phyloP scores from a whole-genome alignment of 2,329 filamentous ascomycete genomes.

The Dothideomycetes sp. region DNA sequence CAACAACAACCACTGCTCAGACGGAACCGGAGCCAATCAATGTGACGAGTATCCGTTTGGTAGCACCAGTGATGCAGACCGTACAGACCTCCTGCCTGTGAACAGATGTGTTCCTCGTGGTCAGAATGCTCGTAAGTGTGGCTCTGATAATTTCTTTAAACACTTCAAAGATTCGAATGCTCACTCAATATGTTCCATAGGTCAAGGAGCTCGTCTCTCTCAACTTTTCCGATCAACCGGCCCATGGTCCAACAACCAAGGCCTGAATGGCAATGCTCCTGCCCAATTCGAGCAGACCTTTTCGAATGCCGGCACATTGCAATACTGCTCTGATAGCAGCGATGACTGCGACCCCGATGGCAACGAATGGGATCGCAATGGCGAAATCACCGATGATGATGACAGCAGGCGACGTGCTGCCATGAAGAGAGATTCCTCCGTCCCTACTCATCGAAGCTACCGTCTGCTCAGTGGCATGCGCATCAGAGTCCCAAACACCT shows the following conservation, averaged over 20 bases:
- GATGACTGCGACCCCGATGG: background rate
- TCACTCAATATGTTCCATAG: background rate
- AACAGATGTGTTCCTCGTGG: slow-evolving; percentile 1
- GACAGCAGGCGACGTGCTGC: too few relatives aligned
- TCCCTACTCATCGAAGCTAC: background rate
- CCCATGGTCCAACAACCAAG: background rate
- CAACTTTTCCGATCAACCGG: background rate
- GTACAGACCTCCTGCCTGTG: background rate
- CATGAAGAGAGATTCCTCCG: too few relatives aligned
- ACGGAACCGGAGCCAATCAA: background rate
- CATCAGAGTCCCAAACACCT: background rate
- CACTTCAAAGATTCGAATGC: too few relatives aligned
- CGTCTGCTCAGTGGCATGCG: background rate
- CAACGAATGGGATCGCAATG: background rate
- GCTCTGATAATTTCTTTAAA: too few relatives aligned
- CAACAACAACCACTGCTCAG: background rate
- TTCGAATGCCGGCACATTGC: background rate
- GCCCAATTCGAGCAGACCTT: background rate
- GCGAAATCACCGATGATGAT: background rate
- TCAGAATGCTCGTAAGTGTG: background rate
- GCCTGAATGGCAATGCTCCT: background rate
- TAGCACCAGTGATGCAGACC: background rate
- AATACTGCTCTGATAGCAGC: background rate
- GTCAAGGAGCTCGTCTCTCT: background rate
- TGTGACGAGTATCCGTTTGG: background rate